Evolutionary conservation across 2,329 filamentous ascomycete species (phyloP), one percentile per base, ranked within the genome.

Genomic region (Dactylella cylindrospora): DNA sequence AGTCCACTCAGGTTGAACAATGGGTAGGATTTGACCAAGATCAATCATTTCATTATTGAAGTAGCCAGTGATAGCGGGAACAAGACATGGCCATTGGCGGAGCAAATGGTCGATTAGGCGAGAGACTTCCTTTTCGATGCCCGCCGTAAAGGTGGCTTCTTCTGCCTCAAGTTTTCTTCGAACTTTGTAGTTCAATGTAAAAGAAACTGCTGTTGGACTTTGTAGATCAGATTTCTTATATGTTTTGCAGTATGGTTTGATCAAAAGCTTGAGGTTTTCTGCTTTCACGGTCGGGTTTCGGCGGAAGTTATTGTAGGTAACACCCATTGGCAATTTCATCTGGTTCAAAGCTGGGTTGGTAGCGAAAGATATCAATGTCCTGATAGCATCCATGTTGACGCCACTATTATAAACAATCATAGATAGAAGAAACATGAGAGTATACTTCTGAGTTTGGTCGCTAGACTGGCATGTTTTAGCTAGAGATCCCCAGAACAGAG

Each of bases 381-480:
- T 71, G 1, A 81, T 38, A 0, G 77, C 36, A 0, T 68, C 65
- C 67, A 78, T 73, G n/a, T 78, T 68, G 0, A 70, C 69, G 22
- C 71, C 65, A 0, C 68, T 20, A 0, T 71, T 67, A 57, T 76
- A 81, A 0, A 75, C 72, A n/a, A 81, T 67, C 0, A 73, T 66
- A 0, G 72, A 74, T 7, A 80, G 70, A 0, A 76, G 55, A 46
- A 80, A 80, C 70, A 77, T 77, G 12, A 80, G 65, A 1, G 45
- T 64, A 44, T 72, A 74, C 8, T 57, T 66, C 17, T 74, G 25
- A 8, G 17, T 70, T 8, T 68, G 22, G 2, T 10, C 13, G 0
- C 45, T 57, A 1, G 68, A 67, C 0, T 67, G 32, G 17, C 71
- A 67, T 12, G 46, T 19, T 9, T 26, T 19, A 8, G 52, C 33